Evolutionary conservation across 2,329 filamentous ascomycete genomes (phyloP).

Genomic region (Biscogniauxia mediterranea): DNA sequence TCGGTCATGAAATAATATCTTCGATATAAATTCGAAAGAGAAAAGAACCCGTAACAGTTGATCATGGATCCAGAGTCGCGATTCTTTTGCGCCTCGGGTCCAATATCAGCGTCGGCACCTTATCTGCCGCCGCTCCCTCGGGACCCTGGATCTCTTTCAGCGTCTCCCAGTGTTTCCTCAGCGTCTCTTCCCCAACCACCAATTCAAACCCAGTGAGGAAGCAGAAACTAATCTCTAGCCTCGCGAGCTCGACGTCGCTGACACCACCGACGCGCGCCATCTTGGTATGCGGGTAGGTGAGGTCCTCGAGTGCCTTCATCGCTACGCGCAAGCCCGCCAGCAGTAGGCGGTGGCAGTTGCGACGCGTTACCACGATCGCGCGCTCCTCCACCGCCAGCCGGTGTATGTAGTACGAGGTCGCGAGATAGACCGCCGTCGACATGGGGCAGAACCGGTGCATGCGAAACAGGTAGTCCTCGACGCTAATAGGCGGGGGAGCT

Average conservation of each 20-base stretch:
- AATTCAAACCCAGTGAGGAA: constrained; percentile 84
- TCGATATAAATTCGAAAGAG: no score
- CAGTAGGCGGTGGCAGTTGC: constrained; percentile 83
- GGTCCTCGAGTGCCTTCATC: constrained; percentile 93
- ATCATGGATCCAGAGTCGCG: background rate
- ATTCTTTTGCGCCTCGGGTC: constrained; percentile 17
- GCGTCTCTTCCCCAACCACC: constrained; percentile 56
- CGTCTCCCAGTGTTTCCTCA: constrained; percentile 66
- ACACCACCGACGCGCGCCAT: constrained; percentile 89
- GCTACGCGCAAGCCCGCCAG: constrained; percentile 83
- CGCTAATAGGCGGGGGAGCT: constrained; percentile 74
- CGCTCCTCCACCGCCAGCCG: constrained; percentile 75
- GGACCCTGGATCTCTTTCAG: constrained; percentile 39
- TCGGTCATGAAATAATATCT: no score
- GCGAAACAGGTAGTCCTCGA: constrained; percentile 81
- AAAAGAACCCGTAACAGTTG: background rate
- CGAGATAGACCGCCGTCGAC: constrained; percentile 90
- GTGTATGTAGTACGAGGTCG: constrained; percentile 84
- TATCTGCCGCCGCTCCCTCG: constrained; percentile 1
- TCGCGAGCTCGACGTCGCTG: constrained; percentile 73
- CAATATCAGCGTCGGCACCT: constrained; percentile 21
- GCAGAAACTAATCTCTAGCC: constrained; percentile 86
- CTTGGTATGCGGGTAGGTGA: constrained; percentile 79
- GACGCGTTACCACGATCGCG: constrained; percentile 74
- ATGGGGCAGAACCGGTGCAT: constrained; percentile 91